A percentile compares a stretch with the other conserved stretches of the same genome.
Conservation (phyloP, 2,329 filamentous ascomycete genomes). For the Cryphonectria parasitica region DNA sequence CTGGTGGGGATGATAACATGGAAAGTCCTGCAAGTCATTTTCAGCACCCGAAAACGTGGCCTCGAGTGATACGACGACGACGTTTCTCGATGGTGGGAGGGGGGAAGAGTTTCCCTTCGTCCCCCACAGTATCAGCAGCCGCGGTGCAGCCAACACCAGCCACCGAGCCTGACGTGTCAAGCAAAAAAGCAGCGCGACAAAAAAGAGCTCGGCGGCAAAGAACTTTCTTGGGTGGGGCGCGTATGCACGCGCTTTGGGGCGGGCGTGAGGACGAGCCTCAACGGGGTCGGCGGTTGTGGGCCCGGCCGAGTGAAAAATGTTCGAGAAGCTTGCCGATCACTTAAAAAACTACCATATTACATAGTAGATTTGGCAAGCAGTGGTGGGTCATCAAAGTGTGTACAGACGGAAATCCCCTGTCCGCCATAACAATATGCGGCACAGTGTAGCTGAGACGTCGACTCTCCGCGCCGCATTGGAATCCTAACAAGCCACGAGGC, state of each 20-base stretch:
- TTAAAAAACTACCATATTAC: neutral
- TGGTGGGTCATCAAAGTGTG: too few species aligned
- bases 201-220: neutral
- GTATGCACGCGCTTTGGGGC: neutral
- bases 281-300: neutral
- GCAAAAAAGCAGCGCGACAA: neutral
- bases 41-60: neutral
- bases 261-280: conserved; percentile 5
- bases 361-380: too few species aligned
- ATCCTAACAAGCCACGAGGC: neutral
- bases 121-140: neutral
- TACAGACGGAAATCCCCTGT: too few species aligned
- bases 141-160: neutral
- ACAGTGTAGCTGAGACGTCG: too few species aligned
- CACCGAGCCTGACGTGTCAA: neutral
- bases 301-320: neutral
- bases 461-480: neutral
- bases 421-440: too few species aligned
- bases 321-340: neutral
- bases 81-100: neutral
- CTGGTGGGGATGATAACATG: neutral
- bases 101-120: neutral
- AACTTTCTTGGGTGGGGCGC: neutral
- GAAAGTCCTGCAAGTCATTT: neutral
- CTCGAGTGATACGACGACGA: neutral